Conservation (phyloP, 768 basidiomycete species). For the Crepidotus variabilis region DNA sequence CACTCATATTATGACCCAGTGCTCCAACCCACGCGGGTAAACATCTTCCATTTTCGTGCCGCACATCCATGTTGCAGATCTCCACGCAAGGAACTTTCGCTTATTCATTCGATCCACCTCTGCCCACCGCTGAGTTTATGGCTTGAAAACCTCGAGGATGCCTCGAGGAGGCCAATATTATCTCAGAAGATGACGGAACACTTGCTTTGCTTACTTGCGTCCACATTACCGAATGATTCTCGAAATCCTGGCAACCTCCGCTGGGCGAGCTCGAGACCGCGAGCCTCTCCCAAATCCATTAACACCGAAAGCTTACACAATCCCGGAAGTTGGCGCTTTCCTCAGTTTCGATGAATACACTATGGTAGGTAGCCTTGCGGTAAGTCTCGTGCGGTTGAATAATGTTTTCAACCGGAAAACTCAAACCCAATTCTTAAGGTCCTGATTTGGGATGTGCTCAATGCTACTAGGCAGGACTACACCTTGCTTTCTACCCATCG, state of each 20-base stretch:
- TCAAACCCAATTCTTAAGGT: not conserved
- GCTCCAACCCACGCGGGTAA: too few species aligned
- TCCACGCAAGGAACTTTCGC: too few species aligned
- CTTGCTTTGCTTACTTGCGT: not conserved
- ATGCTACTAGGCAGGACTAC: not conserved
- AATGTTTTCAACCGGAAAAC: not conserved
- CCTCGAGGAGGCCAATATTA: not conserved
- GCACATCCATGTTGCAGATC: too few species aligned
- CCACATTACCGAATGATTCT: not conserved
- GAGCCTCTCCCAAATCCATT: not conserved
- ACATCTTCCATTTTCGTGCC: too few species aligned
- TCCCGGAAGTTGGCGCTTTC: not conserved
- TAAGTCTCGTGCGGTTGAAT: not conserved
- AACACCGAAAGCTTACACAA: not conserved
- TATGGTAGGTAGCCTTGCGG: not conserved
- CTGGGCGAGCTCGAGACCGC: too few species aligned
- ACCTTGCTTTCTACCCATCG: not conserved
- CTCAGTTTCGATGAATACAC: not conserved
- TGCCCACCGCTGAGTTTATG: too few species aligned
- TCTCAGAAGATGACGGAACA: not conserved
- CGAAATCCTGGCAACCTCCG: not conserved
- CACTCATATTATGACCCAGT: too few species aligned
- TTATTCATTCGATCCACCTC: too few species aligned
- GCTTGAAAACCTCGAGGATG: not conserved
- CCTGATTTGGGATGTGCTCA: not conserved